Evolutionary conservation across 192 early-diverging fungal genomes (phyloP).

Genomic region (Coemansia sp.): DNA sequence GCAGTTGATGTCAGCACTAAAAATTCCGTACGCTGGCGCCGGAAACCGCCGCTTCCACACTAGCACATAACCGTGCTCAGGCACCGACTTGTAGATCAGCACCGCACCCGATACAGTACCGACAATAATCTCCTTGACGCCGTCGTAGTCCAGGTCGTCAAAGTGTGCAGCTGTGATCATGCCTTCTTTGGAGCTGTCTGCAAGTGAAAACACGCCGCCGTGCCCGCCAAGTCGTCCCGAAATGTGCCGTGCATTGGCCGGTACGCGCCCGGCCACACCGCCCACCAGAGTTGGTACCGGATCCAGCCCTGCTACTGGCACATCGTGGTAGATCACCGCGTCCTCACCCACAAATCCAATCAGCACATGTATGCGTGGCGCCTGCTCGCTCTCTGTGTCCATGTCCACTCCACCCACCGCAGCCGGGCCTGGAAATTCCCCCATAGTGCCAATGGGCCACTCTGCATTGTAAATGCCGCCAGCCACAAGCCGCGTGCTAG

Average conservation of each 20-base stretch:
- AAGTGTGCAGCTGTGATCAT: slow-evolving; percentile 50
- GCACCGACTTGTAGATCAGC: slow-evolving; percentile 46
- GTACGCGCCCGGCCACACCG: slow-evolving; percentile 25
- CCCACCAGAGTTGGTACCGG: slow-evolving; percentile 52
- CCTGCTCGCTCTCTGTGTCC: neutral
- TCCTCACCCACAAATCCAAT: slow-evolving; percentile 52
- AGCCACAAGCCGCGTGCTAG: slow-evolving; percentile 14
- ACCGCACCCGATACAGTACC: slow-evolving; percentile 48
- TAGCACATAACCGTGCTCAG: slow-evolving; percentile 35
- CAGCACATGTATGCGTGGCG: slow-evolving; percentile 43
- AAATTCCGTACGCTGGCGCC: slow-evolving; percentile 44
- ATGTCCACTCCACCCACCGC: neutral
- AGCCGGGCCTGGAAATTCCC: neutral
- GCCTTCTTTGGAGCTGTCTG: slow-evolving; percentile 40
- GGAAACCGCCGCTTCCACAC: slow-evolving; percentile 54
- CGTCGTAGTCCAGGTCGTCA: slow-evolving; percentile 45
- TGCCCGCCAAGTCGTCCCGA: slow-evolving; percentile 36
- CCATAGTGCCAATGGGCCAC: slow-evolving; percentile 42
- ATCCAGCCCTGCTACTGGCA: slow-evolving; percentile 43
- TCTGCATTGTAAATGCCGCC: slow-evolving; percentile 36
- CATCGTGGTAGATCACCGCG: slow-evolving; percentile 52
- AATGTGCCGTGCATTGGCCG: slow-evolving; percentile 29
- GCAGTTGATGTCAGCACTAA: slow-evolving; percentile 48
- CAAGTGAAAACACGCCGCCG: slow-evolving; percentile 46
- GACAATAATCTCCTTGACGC: slow-evolving; percentile 40